Evolutionary conservation across 2,329 filamentous ascomycete genomes (phyloP), one percentile per base, ranked within the genome.

Genomic region (Colletotrichum karsti): DNA sequence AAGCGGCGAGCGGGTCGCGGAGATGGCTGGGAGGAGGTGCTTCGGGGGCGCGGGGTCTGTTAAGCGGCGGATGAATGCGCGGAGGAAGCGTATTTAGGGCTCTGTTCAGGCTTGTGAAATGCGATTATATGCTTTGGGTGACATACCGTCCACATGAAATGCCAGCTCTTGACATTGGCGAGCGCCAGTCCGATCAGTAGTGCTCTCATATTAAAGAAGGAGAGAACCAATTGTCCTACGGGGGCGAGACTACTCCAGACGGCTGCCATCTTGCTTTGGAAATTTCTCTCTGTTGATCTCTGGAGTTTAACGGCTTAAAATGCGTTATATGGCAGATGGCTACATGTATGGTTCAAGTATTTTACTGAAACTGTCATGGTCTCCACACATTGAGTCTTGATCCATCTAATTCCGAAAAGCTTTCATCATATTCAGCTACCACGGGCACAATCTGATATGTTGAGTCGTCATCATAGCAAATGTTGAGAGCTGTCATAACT

Each of bases 1-100:
- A 56, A 92, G 80, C 0, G 92, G 88, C 13, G 91, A 88, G 74
- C 90, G 88, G 5, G 91, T 89, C 35, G 84, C 83, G 12, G 90
- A 89, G 62, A 93, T 88, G 53, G 68, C 67, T 71, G 77, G 77
- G 70, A 80, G 78, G 73, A 80, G 72, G 1, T 72, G 69, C 7
- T 73, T 70, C 13, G 70, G 46, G 56, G 72, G 61, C 62, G 72
- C 39, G 71, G 18, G 33, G 20, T 67, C 58, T 15, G 53, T 60
- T 2, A 73, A 50, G 67, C 79, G 77, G 20, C 77, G 75, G 63
- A 77, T 48, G 68, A 80, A 77, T 67, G 77, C 68, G 59, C 73
- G 72, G 64, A 79, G 77, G 48, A 81, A 69, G 26, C 78, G 76
- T 56, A 74, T 70, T 75, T 78, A 39, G 18, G 39, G 12, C 42